Base-by-base conservation (phyloP, 2,329 filamentous ascomycete genomes). In the Botrytis fabae region DNA sequence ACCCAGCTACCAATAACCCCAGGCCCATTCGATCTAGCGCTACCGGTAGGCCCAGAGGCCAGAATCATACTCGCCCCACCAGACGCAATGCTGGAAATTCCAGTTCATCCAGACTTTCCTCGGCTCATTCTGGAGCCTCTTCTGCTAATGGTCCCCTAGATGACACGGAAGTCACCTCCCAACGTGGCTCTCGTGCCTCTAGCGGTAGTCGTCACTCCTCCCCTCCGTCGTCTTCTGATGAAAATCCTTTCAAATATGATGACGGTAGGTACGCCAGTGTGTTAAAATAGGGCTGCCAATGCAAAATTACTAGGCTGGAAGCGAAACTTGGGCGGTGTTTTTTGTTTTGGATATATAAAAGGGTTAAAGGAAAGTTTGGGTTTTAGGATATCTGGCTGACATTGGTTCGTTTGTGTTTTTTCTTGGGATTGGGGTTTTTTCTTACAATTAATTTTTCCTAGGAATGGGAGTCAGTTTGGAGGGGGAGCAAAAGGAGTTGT, bases 211-310 rank as follows among this genome's bases (percentile, higher is more conserved):
- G 2, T 8, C 14, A 14, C 42, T 28, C 25, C 14, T 54, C 25
- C 3, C 0, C 51, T 4, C 1, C 14, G 2, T 54, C 12, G 14
- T 57, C n/a, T 28, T 54, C 10, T 2, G 14, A 28, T 8, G 0
- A 1, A 57, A 6, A 57, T 18, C n/a, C n/a, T 57, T 57, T 28
- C 1, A 0, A 57, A 28, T 57, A 9, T 1, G 6, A 57, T 28
- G 2, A 3, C n/a, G 5, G 4, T 4, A 2, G 6, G n/a, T 28
- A 54, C n/a, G 16, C 3, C 1, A 0, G 5, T 12, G 2, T 14
- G 5, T 14, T 28, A 2, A 9, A 28, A 18, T 4, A 28, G 16
- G 14, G 14, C 14, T 32, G 2, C 7, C 7, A 32, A 28, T 57
- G 51, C 14, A 57, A n/a, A 57, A 57, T 9, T 28, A 28, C 51